These are phyloP conservation scores for Ustulina deusta DNA, from an alignment of 2,329 filamentous ascomycete species.

Conservation along the genomic window DNA sequence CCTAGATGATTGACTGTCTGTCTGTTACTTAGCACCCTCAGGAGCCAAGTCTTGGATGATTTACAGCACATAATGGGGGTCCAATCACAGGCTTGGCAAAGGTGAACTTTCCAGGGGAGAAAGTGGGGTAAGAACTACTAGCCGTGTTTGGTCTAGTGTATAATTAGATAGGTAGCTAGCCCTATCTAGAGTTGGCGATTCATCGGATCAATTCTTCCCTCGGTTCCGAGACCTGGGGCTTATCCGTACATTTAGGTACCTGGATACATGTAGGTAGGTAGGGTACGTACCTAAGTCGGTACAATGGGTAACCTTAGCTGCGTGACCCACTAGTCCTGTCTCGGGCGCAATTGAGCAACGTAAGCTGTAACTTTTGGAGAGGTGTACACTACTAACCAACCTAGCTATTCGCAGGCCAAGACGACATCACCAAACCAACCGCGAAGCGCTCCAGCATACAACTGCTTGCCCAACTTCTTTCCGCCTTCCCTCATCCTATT, in stretches of 20 bases:
- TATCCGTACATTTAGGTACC: neutral
- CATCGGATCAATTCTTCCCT: constrained; percentile 19
- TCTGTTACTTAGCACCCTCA: neutral
- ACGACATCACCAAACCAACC: constrained; percentile 32
- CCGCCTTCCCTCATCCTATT: constrained; percentile 10
- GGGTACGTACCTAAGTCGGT: neutral
- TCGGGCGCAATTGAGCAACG: constrained; percentile 47
- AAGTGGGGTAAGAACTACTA: neutral
- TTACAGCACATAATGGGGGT: constrained; percentile 9
- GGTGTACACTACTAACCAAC: constrained; percentile 27
- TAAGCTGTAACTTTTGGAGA: constrained; percentile 49
- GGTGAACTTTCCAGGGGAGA: neutral
- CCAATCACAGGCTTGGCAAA: constrained; percentile 12
- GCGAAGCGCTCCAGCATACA: constrained; percentile 37
- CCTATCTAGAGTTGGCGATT: too few relatives aligned
- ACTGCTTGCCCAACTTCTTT: constrained; percentile 34
- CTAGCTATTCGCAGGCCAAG: constrained; percentile 43
- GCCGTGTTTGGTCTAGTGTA: neutral
- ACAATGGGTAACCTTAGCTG: neutral
- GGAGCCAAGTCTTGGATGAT: constrained; percentile 6
- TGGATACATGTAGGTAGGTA: neutral
- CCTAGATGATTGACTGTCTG: constrained; percentile 10
- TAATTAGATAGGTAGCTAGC: too few relatives aligned
- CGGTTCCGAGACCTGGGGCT: neutral
- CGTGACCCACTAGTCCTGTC: constrained; percentile 7